These are phyloP conservation scores for Ascochyta lentis DNA, from an alignment of 2,329 filamentous ascomycete species.

Conservation along the genomic window DNA sequence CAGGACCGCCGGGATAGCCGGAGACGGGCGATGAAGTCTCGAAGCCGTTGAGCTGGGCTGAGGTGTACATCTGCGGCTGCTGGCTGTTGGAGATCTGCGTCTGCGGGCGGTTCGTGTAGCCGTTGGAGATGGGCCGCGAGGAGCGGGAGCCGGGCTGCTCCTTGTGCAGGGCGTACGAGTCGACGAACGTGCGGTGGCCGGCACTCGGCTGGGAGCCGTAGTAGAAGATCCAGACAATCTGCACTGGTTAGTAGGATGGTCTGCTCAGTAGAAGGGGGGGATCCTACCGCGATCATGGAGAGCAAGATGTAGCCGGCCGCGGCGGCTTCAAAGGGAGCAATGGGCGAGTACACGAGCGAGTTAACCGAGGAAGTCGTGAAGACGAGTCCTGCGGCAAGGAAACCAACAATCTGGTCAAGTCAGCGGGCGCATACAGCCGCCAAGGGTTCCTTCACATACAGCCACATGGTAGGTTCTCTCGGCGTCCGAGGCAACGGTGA, in stretches of 20 bases:
- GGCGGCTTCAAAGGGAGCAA: constrained; percentile 79
- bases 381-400: constrained; percentile 81
- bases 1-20: constrained; percentile 65
- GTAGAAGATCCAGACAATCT: constrained; percentile 99
- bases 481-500: constrained; percentile 84
- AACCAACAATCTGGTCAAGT: constrained; percentile 74
- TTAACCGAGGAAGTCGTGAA: constrained; percentile 88
- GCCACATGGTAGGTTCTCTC: constrained; percentile 91
- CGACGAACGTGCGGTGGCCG: constrained; percentile 85
- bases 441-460: constrained; percentile 51
- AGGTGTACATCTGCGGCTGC: constrained; percentile 97
- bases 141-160: constrained; percentile 70
- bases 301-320: constrained; percentile 93
- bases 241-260: constrained; percentile 28
- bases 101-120: constrained; percentile 78
- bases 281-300: constrained; percentile 85
- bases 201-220: constrained; percentile 92
- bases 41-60: constrained; percentile 91
- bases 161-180: constrained; percentile 94
- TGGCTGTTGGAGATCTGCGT: constrained; percentile 75
- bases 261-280: not conserved
- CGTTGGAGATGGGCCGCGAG: constrained; percentile 74
- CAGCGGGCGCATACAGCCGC: constrained; percentile 17
- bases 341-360: constrained; percentile 77
- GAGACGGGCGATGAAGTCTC: constrained; percentile 91